These are phyloP conservation scores for Coemansia sp. DNA, from an alignment of 192 early-diverging fungal species.

Conservation along the genomic window DNA sequence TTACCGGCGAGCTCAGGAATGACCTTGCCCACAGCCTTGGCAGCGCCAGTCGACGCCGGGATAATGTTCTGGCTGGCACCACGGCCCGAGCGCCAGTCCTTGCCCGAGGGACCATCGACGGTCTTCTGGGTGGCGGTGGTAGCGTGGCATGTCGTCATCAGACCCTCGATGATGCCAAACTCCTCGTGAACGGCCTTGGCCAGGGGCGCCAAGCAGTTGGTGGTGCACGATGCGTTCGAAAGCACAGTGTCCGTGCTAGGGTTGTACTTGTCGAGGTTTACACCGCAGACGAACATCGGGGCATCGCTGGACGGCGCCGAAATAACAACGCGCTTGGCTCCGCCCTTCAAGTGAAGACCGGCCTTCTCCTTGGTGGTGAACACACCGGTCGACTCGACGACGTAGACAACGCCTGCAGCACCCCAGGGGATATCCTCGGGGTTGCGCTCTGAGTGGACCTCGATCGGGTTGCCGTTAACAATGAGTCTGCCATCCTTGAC, in stretches of 20 bases:
- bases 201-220: constrained; percentile 98
- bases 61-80: constrained; percentile 98
- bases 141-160: constrained; percentile 99
- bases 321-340: constrained; percentile 99
- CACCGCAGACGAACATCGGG: constrained; percentile 97
- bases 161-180: constrained; percentile 93
- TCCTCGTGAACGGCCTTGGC: constrained; percentile 96
- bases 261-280: constrained; percentile 96
- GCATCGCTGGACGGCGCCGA: constrained; percentile 95
- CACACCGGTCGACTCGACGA: constrained; percentile 98
- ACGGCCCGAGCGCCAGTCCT: constrained; percentile 98
- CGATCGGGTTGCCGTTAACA: constrained; percentile 81
- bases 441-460: constrained; percentile 72
- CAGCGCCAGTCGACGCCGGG: constrained; percentile 95
- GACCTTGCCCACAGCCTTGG: constrained; percentile 99
- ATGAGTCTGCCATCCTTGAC: constrained; percentile 83
- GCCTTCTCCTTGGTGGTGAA: constrained; percentile 94
- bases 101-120: constrained; percentile 94
- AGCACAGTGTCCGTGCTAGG: constrained; percentile 74
- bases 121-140: constrained; percentile 99
- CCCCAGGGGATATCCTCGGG: constrained; percentile 92
- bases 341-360: constrained; percentile 80
- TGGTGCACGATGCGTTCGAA: constrained; percentile 99
- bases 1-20: constrained; percentile 92
- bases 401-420: constrained; percentile 75